Base-by-base conservation (phyloP, 495 filamentous ascomycete species). In the Penicillium argentinense region DNA sequence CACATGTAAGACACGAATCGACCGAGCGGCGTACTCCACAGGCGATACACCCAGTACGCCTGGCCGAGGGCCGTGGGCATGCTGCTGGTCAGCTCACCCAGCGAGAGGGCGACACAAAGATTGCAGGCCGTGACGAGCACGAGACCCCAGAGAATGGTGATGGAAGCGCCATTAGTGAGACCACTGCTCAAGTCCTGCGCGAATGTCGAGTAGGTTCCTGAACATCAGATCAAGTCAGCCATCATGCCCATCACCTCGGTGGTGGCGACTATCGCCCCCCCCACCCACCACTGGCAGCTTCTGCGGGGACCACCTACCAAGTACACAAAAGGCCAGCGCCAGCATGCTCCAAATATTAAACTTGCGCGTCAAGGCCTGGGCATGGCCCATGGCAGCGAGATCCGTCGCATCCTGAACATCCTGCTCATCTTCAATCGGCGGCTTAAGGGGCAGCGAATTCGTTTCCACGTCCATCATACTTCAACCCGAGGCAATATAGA, bases 111-210 rank as follows among this genome's bases (percentile, higher is more conserved):
- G 9, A 77, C 72, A 33, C 71, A 74, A n/a, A 76, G 47, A 36
- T 76, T 76, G 45, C 71, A 76, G 11, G 39, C 56, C 1, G 71
- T 72, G 29, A 76, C 73, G 24, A 76, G 58, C 28, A 63, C 68
- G 21, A 74, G 54, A 11, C 76, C 74, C 76, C 76, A 78, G 41
- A 78, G 69, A 12, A 79, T 74, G 22, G 69, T 69, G 12, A 76
- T 63, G 0, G 73, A 56, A 0, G 66, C 72, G 9, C 74, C 74
- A 63, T 74, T 76, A 13, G 67, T 72, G 3, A 77, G 59, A 6
- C 71, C 71, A 23, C 66, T 71, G 49, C 57, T 64, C 36, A 76
- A 65, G 49, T 68, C 72, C 34, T 76, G 72, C 0, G 73, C 73
- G 42, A 75, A 74, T 4, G 70, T 75, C 1, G 71, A 74, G 39